Evolutionary conservation across 306 rosid genomes (phyloP), one percentile per base, ranked within the genome.

Genomic region (Ochetophila trinervis): DNA sequence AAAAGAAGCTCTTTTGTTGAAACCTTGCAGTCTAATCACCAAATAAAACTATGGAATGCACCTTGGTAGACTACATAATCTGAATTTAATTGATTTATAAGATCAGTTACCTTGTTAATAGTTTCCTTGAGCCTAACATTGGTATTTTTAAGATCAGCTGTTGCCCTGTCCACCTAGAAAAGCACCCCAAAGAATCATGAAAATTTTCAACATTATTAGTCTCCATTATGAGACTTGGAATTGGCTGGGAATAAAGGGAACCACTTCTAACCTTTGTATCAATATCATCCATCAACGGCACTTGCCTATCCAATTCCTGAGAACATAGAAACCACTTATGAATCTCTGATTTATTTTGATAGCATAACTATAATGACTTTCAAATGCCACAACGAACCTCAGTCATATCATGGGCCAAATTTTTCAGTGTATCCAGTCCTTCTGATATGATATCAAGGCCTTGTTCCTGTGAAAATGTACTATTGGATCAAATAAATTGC

Each of bases 401-500:
- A 73, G 83, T 90, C 97, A 93, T 93, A 36, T 86, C 98, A 19
- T 44, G 82, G 20, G 96, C 96, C 65, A 93, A 40, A 79, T 84
- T 68, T 76, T 89, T 93, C 74, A 87, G 72, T 6, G 87, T 84
- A 62, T 75, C 90, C 76, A 89, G 66, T 80, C 98, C 98, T 32
- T 89, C 94, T n/a, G 97, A 90, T 83, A 93, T 93, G 78, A 90
- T 22, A 67, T 81, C 96, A 62, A 93, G 90, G 37, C 96, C 99
- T 80, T 93, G 75, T 67, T 90, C 97, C 99, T 93, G 69, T 37
- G 53, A 48, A 77, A 64, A 77, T 40, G 63, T 67, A 22, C 70
- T 20, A 19, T 24, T 20, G 17, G 49, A 67, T 73, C 63, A 71
- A 27, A 50, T 5, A 60, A 70, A 70, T 1, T 37, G 14, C 65